Evolutionary conservation across 768 basidiomycete genomes (phyloP), one percentile per base, ranked within the genome.

Genomic region (Mycena venus): DNA sequence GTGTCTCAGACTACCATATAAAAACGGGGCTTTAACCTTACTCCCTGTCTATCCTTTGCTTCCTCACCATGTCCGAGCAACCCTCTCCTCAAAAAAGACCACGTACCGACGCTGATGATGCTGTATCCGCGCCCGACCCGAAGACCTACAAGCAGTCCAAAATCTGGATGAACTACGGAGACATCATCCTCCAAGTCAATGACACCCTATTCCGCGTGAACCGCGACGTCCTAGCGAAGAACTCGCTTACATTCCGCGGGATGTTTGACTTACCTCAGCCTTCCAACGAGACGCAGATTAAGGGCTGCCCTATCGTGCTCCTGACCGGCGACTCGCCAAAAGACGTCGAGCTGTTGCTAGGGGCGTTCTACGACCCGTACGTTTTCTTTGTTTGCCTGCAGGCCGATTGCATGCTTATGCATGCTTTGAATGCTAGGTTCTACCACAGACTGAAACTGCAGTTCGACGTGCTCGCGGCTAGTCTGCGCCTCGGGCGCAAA

Each of bases 111-210:
- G 23, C 58, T 12, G 58, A 60, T 4, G 25, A 27, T 21, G 15
- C 58, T 60, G 58, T 0, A 3, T 7, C 58, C 12, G 53, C 25
- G 15, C 4, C 31, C 23, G 17, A 15, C 7, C 12, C 31, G 2
- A 10, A 17, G 23, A 15, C 2, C 12, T 60, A 38, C 36, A 60
- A 25, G 19, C 68, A 60, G 31, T 70, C 61, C 51, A 47, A 65
- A 38, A 44, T 65, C 62, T 72, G 70, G 70, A 72, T 64, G 70
- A 3, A 32, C 6, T 60, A 65, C 25, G 70, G 70, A 55, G 70
- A 72, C 56, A 65, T 65, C 23, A 31, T 72, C 62, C n/a, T 71
- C 0, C 70, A 72, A 21, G 70, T 25, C 2, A 27, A 72, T 25
- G 31, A 27, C n/a, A 58, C 17, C 19, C 70, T 49, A 25, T 72